Evolutionary conservation across 345 rosid genomes (phyloP), one percentile per base, ranked within the genome.

Genomic region (Populus nigra): DNA sequence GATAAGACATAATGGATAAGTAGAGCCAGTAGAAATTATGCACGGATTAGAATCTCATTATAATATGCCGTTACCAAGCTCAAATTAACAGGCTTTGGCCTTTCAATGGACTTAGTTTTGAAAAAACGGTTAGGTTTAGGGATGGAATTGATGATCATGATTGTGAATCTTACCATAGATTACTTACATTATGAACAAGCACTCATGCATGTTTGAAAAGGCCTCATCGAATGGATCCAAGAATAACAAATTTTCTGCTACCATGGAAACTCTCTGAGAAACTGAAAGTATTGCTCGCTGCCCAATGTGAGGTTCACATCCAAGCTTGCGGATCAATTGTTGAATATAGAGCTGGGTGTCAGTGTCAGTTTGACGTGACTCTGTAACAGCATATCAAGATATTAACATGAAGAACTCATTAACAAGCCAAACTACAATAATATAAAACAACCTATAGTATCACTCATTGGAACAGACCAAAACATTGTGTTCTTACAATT

Each of bases 251-350:
- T 81, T 89, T 83, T 93, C 97, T 13, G 97, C 97, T 29, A 88
- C 67, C 9, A 72, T 68, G 63, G 88, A 87, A 68, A 96, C 86
- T 76, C 87, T 90, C 63, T 92, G 92, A 78, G 93, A 91, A 83
- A 91, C 81, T 76, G 88, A 85, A 45, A 92, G 84, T 72, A 87
- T 38, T 74, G 87, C 88, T 65, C 91, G 89, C 72, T 91, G 99
- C 68, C 97, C 97, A 59, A 92, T 79, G 86, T 83, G 92, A 65
- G 91, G 78, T 49, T 82, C 92, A 78, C 76, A 79, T 82, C 92
- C 97, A 57, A 91, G 96, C 82, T 91, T 88, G 33, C 98, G 93
- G 68, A 96, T 86, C 84, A 92, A 73, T 78, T 96, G 99, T 81
- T 95, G 97, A 78, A 94, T 82, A 74, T 77, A 78, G 76, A 88